Conservation (phyloP, 768 basidiomycete species). For the Pulveroboletus ravenelii region DNA sequence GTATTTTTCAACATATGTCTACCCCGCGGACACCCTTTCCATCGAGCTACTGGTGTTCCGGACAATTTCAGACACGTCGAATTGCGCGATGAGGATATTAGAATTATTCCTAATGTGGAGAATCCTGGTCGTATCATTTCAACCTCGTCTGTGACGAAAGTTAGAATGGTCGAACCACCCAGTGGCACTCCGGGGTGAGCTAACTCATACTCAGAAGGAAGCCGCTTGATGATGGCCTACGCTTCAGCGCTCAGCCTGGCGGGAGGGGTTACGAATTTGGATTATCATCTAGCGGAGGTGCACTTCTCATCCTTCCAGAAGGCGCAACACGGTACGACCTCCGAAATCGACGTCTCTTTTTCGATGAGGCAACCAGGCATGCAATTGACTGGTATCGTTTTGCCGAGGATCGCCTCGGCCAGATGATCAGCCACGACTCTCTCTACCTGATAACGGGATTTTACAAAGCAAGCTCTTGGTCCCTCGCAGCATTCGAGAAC, state of each 20-base stretch:
- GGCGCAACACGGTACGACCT: conserved; percentile 17
- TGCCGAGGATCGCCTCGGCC: conserved; percentile 10
- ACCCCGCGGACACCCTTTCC: conserved; percentile 25
- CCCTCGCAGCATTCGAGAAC: conserved; percentile 18
- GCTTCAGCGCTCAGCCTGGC: no score
- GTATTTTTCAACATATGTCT: conserved; percentile 36
- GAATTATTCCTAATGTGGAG: background rate
- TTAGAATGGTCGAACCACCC: background rate
- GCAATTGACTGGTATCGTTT: conserved; percentile 26
- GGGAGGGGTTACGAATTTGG: conserved; percentile 3
- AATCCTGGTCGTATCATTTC: conserved; percentile 3
- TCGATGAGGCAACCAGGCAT: conserved; percentile 15
- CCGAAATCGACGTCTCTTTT: no score
- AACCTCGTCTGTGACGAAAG: background rate
- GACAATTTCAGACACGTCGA: conserved; percentile 22
- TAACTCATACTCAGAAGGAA: no score
- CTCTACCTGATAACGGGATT: conserved; percentile 23
- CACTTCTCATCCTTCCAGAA: conserved; percentile 31
- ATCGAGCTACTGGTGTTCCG: conserved; percentile 18
- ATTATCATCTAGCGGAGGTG: conserved; percentile 21
- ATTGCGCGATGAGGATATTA: conserved; percentile 1
- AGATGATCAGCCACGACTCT: conserved; percentile 13
- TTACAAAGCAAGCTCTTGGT: conserved; percentile 21
- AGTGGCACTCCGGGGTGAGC: background rate
- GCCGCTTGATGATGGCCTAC: no score